Base-by-base conservation (phyloP, 805 yeast genomes). In the Jamesozyma spencerorum region DNA sequence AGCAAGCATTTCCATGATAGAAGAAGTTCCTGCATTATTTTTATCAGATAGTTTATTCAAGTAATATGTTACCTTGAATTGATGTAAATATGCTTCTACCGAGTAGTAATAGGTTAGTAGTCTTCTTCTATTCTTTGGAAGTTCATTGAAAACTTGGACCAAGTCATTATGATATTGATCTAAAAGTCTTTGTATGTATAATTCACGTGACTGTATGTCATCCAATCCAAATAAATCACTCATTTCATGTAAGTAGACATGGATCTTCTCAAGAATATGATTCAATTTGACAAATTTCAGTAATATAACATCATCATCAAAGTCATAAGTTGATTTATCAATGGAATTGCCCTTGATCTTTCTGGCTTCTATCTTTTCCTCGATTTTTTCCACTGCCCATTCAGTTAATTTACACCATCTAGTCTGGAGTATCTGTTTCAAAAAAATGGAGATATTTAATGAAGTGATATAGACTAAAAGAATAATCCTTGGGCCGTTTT, bases 41-140 rank as follows among this genome's bases (percentile, higher is more conserved):
- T 19, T 34, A n/a, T 31, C 34, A n/a, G 17, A 27, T 3, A 33
- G 14, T 20, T 42, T 50, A 15, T 48, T 52, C 15, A 52, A 47
- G 28, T 56, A 49, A 18, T 50, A 50, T 12, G 54, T 57, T 39
- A 64, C 54, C 31, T 62, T 58, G 41, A 82, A 83, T 53, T 80
- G 85, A 50, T 77, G 74, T 13, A 80, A 58, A 53, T 75, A 79
- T 0, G 85, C 85, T 52, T 79, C 81, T 18, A 79, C 79, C 1
- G 84, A 74, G 50, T 72, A 75, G 50, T 66, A 73, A 55, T 70
- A 78, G 3, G 80, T 67, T 56, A 72, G 56, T 31, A 68, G 53
- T 30, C 68, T 64, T 42, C 66, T 68, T 28, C 71, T 67, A 17
- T 62, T 59, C 4, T 53, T 44, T 2, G 61, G 53, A 24, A 78